These are phyloP conservation scores for Bonnemaisonia californica DNA, from an alignment of 31 red algal genomes.

Conservation along the genomic window DNA sequence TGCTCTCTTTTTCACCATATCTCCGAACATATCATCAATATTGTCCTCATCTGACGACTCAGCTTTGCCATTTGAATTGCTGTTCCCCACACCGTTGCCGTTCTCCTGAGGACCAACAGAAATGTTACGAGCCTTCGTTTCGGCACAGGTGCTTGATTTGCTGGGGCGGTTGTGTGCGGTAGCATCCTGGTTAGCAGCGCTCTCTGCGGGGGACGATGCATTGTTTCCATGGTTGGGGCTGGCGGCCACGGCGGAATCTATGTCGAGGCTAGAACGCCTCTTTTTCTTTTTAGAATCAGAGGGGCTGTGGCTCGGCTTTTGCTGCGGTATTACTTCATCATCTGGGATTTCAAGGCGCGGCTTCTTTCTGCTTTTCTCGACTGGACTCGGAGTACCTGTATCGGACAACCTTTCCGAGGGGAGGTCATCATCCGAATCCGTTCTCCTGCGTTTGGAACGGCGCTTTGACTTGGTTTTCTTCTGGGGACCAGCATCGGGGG, in stretches of 20 bases:
- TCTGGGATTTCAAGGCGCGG: neutral
- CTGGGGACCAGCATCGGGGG: neutral
- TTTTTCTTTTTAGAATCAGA: too few species aligned
- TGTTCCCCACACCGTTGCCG: neutral
- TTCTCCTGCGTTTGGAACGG: neutral
- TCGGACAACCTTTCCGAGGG: neutral
- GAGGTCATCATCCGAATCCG: neutral
- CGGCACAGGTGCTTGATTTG: too few species aligned
- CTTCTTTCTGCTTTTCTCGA: neutral
- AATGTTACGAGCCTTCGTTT: neutral
- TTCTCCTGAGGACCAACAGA: neutral
- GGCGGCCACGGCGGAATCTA: too few species aligned
- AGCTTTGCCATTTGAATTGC: neutral
- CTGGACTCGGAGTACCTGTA: neutral
- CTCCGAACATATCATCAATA: conserved; percentile 49
- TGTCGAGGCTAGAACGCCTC: too few species aligned
- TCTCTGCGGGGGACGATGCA: neutral
- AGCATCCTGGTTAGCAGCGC: neutral
- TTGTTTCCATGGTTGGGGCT: neutral
- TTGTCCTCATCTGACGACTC: neutral
- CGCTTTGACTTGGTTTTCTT: neutral
- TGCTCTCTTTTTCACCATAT: conserved; percentile 28
- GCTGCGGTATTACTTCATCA: too few species aligned
- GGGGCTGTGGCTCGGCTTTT: neutral
- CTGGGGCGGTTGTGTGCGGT: too few species aligned